These are phyloP conservation scores for Starmerella stigmatis DNA, from an alignment of 805 yeast species.

Conservation along the genomic window DNA sequence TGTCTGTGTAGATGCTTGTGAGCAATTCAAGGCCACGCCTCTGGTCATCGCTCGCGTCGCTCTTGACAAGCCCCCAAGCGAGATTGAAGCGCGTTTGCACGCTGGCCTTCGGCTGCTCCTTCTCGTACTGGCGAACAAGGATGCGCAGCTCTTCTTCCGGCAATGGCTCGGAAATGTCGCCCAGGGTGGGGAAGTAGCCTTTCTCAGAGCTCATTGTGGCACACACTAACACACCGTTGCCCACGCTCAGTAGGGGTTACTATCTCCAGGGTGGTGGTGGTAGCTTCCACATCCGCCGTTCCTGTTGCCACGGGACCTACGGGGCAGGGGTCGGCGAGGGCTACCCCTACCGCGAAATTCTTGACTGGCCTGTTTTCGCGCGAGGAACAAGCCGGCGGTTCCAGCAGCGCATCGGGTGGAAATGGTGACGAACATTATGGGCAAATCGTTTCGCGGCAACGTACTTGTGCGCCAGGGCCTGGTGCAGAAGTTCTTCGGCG, in stretches of 20 bases:
- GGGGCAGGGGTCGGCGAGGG: not conserved
- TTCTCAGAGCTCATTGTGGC: not conserved
- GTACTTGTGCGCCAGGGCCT: slow-evolving; percentile 43
- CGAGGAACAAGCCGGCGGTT: not conserved
- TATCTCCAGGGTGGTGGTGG: no score
- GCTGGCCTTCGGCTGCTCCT: slow-evolving; percentile 70
- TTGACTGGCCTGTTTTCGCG: not conserved
- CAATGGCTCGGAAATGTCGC: slow-evolving; percentile 37
- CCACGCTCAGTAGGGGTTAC: no score
- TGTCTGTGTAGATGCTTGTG: slow-evolving; percentile 49
- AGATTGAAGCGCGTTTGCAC: slow-evolving; percentile 83
- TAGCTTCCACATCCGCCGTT: no score
- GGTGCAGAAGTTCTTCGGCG: slow-evolving; percentile 72
- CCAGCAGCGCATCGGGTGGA: not conserved
- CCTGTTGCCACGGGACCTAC: no score
- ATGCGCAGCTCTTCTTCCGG: slow-evolving; percentile 65
- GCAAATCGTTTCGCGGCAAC: slow-evolving; percentile 33
- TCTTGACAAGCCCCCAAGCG: slow-evolving; percentile 91
- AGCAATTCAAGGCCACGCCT: slow-evolving; percentile 69
- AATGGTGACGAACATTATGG: slow-evolving; percentile 32
- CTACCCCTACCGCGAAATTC: not conserved
- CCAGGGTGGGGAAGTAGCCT: slow-evolving; percentile 24
- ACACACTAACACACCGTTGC: no score
- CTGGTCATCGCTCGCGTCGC: slow-evolving; percentile 51
- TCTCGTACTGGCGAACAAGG: slow-evolving; percentile 61